These are phyloP conservation scores for Huntiella omanensis DNA, from an alignment of 2,329 filamentous ascomycete species.

Conservation along the genomic window DNA sequence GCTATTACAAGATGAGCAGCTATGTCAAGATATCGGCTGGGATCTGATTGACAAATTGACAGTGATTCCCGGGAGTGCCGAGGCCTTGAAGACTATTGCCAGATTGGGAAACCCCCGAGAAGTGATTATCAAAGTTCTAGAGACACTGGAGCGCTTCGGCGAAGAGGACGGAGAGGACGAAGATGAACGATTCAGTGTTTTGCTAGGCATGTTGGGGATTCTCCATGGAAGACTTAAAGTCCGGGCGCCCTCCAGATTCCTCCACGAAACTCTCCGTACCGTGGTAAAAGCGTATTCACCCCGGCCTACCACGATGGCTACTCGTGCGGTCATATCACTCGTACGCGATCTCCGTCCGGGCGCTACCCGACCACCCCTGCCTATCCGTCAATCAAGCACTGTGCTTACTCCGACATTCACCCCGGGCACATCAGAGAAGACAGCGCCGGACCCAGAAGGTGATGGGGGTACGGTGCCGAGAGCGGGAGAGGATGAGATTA, in stretches of 20 bases:
- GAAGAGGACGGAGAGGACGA: constrained; percentile 18
- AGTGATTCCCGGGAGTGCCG: constrained; percentile 45
- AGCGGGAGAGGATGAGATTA: constrained; percentile 35
- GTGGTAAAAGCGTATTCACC: constrained; percentile 47
- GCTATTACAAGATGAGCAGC: constrained; percentile 45
- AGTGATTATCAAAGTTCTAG: constrained; percentile 63
- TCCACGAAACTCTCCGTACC: constrained; percentile 57
- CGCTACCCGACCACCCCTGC: constrained; percentile 43
- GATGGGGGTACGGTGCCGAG: constrained; percentile 22
- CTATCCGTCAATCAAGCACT: constrained; percentile 38
- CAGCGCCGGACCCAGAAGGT: constrained; percentile 40
- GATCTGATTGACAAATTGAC: constrained; percentile 62
- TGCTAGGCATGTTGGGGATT: constrained; percentile 54
- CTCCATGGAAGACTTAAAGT: constrained; percentile 59
- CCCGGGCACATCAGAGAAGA: constrained; percentile 15
- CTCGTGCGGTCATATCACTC: constrained; percentile 50
- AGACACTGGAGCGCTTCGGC: constrained; percentile 41
- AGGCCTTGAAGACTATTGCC: constrained; percentile 56
- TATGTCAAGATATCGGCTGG: constrained; percentile 68
- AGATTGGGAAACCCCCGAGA: constrained; percentile 64
- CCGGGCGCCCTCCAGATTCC: constrained; percentile 58
- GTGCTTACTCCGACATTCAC: constrained; percentile 22
- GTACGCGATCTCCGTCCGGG: constrained; percentile 46
- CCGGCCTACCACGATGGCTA: constrained; percentile 38
- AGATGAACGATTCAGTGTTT: constrained; percentile 37